phyloP scores from a whole-genome alignment of 768 basidiomycete species.

The Dictyophora rubrovolvata region DNA sequence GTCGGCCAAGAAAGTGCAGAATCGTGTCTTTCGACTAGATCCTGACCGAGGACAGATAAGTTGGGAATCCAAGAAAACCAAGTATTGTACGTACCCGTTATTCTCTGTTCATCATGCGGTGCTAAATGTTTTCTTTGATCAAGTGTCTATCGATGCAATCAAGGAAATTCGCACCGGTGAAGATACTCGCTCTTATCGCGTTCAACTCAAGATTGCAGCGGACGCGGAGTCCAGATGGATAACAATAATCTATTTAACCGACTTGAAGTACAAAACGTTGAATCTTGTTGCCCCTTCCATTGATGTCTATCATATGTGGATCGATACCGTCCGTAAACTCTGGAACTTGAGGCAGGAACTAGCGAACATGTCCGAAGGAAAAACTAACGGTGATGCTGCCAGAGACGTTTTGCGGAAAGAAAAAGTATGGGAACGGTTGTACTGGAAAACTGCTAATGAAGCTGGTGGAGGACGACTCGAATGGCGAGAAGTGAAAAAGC shows the following conservation, averaged over 20 bases:
- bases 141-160: conserved; percentile 80
- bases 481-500: conserved; percentile 60
- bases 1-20: conserved; percentile 66
- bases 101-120: neutral
- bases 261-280: conserved; percentile 73
- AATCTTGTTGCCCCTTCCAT: conserved; percentile 68
- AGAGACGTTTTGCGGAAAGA: conserved; percentile 49
- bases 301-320: conserved; percentile 55
- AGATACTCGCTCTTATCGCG: conserved; percentile 61
- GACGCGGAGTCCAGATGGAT: conserved; percentile 69
- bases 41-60: conserved; percentile 73
- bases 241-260: conserved; percentile 72
- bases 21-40: conserved; percentile 59
- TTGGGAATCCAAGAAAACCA: conserved; percentile 63
- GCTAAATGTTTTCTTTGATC: conserved; percentile 1
- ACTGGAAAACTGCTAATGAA: conserved; percentile 68
- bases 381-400: neutral
- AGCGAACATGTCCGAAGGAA: conserved; percentile 48
- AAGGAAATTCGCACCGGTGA: conserved; percentile 73
- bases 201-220: conserved; percentile 53
- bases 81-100: conserved; percentile 41
- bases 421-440: conserved; percentile 68
- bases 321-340: conserved; percentile 52
- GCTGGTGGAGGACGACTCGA: conserved; percentile 51
- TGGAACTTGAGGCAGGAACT: conserved; percentile 57